phyloP scores from a whole-genome alignment of 805 yeast species.

The Schwanniomyces pseudopolymorphus region DNA sequence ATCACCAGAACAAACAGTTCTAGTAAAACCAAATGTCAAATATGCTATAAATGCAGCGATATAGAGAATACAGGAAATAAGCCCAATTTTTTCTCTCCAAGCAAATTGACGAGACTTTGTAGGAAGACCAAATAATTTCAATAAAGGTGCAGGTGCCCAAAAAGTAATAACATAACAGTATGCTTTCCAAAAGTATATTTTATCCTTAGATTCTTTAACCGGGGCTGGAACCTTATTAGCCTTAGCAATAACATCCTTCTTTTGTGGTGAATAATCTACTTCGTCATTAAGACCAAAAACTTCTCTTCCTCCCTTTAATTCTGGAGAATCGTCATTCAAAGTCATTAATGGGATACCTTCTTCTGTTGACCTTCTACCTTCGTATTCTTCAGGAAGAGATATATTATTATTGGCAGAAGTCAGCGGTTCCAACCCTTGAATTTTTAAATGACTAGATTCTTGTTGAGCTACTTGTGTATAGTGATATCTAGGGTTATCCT shows the following conservation, averaged over 20 bases:
- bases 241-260: slow-evolving; percentile 23
- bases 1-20: slow-evolving; percentile 64
- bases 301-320: slow-evolving; percentile 42
- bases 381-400: neutral
- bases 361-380: slow-evolving; percentile 13
- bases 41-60: slow-evolving; percentile 80
- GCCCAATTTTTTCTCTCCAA: slow-evolving; percentile 94
- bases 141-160: slow-evolving; percentile 84
- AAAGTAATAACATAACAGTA: slow-evolving; percentile 82
- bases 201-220: slow-evolving; percentile 13
- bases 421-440: slow-evolving; percentile 24
- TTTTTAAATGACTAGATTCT: slow-evolving; percentile 58
- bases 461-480: slow-evolving; percentile 73
- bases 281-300: slow-evolving; percentile 66
- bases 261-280: slow-evolving; percentile 29
- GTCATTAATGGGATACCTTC: slow-evolving; percentile 45
- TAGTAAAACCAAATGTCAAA: slow-evolving; percentile 88
- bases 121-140: slow-evolving; percentile 72
- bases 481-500: slow-evolving; percentile 74
- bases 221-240: slow-evolving; percentile 8
- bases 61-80: slow-evolving; percentile 69
- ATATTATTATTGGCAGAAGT: neutral
- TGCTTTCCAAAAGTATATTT: slow-evolving; percentile 65
- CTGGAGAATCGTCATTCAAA: slow-evolving; percentile 4
- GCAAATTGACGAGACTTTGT: slow-evolving; percentile 85